phyloP scores from a whole-genome alignment of 1,284 basidiomycete species.

The Moesziomyces antarcticus region DNA sequence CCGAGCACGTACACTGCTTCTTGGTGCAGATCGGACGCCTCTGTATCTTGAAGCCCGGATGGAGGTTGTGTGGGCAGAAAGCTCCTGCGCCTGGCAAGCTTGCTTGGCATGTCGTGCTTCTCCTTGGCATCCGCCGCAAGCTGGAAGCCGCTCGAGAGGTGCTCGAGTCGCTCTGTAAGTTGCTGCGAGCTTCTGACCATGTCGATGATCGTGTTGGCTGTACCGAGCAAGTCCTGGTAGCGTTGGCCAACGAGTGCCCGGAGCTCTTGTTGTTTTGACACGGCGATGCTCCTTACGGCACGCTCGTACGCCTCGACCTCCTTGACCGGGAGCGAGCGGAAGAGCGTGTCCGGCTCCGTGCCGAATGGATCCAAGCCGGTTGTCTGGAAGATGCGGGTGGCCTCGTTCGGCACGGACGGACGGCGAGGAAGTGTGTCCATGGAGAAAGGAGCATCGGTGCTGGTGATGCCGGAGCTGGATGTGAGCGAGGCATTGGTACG shows the following conservation, averaged over 20 bases:
- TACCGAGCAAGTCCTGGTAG: slow-evolving; percentile 56
- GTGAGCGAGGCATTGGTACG: slow-evolving; percentile 48
- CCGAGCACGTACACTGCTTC: slow-evolving; percentile 47
- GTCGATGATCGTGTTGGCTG: slow-evolving; percentile 57
- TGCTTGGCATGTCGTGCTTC: slow-evolving; percentile 8
- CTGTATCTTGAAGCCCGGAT: not conserved
- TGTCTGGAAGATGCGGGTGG: slow-evolving; percentile 31
- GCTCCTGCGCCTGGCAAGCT: slow-evolving; percentile 21
- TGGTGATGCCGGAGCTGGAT: slow-evolving; percentile 21
- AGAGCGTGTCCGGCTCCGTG: slow-evolving; percentile 50
- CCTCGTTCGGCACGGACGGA: slow-evolving; percentile 19
- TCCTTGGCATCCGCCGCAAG: slow-evolving; percentile 10
- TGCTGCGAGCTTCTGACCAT: slow-evolving; percentile 50
- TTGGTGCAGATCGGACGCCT: slow-evolving; percentile 19
- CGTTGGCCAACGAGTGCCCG: slow-evolving; percentile 53
- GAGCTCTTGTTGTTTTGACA: slow-evolving; percentile 47
- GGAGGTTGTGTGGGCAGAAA: slow-evolving; percentile 15
- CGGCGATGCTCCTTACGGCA: slow-evolving; percentile 28
- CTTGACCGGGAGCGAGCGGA: slow-evolving; percentile 34
- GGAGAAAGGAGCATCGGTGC: slow-evolving; percentile 5
- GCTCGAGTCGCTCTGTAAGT: slow-evolving; percentile 34
- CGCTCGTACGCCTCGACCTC: slow-evolving; percentile 47
- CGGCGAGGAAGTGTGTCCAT: slow-evolving; percentile 9
- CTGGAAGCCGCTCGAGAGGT: slow-evolving; percentile 25
- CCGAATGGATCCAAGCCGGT: slow-evolving; percentile 44